Percentiles rank a stretch among this genome's conserved stretches.
Conservation (phyloP, 148 eudicot species). For the Dianthus caryophyllus region DNA sequence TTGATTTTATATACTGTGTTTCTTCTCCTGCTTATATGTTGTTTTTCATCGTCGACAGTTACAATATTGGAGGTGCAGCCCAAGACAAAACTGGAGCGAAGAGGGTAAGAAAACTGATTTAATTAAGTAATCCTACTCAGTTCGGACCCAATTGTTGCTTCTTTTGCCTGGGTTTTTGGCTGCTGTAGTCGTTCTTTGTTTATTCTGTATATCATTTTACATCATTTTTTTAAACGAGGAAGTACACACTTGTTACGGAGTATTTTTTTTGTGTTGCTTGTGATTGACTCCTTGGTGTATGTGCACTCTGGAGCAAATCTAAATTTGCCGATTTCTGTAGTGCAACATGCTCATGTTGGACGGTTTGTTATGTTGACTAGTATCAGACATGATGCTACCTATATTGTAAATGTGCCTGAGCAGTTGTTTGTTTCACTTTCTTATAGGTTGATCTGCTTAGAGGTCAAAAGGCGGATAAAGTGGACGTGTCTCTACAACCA, state of each 20-base stretch:
- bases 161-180: too few species aligned
- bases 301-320: neutral
- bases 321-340: neutral
- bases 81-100: conserved; percentile 93
- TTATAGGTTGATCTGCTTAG: conserved; percentile 81
- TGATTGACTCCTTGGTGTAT: neutral
- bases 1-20: neutral
- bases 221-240: too few species aligned
- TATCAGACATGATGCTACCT: too few species aligned
- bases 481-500: conserved; percentile 51
- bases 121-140: too few species aligned
- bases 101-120: conserved; percentile 82
- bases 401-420: too few species aligned
- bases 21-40: neutral
- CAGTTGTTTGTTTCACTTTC: neutral
- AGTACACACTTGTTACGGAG: too few species aligned
- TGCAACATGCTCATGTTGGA: neutral
- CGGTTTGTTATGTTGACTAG: too few species aligned
- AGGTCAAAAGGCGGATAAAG: conserved; percentile 74
- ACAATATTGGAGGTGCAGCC: conserved; percentile 58
- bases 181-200: too few species aligned
- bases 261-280: neutral
- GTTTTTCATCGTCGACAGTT: conserved; percentile 36
- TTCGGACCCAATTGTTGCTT: too few species aligned
- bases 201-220: too few species aligned